Conservation (phyloP, 2,329 filamentous ascomycete genomes). For the Botrytis porri region DNA sequence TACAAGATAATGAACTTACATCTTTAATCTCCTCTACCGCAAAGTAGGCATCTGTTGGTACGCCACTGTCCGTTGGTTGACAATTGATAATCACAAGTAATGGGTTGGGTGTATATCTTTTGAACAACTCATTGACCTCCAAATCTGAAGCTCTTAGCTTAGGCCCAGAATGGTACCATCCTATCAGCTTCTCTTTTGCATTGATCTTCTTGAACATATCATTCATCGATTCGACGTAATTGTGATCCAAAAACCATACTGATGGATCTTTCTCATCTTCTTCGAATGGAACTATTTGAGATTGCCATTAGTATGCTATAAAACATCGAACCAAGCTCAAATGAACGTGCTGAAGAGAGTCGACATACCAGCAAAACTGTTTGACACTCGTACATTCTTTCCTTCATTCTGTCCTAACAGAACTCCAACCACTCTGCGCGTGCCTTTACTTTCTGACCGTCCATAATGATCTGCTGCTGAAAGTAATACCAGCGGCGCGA, state of each 20-base stretch:
- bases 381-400: constrained; percentile 93
- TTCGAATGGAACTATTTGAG: constrained; percentile 80
- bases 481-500: constrained; percentile 95
- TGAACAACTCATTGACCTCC: constrained; percentile 99
- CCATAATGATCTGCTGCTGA: constrained; percentile 99
- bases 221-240: constrained; percentile 99
- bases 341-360: background rate
- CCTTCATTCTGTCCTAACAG: constrained; percentile 94
- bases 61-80: constrained; percentile 94
- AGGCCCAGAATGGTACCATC: constrained; percentile 98
- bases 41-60: constrained; percentile 98
- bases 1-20: constrained; percentile 52
- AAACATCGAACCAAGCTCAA: background rate
- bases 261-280: constrained; percentile 98
- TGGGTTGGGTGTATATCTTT: constrained; percentile 96
- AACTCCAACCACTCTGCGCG: constrained; percentile 86
- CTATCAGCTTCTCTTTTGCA: constrained; percentile 96
- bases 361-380: constrained; percentile 88
- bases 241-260: constrained; percentile 99
- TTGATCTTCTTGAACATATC: constrained; percentile 99
- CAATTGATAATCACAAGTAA: constrained; percentile 97
- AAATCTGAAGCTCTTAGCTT: constrained; percentile 95
- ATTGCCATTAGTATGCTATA: constrained; percentile 28
- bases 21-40: constrained; percentile 99
- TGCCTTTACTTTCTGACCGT: constrained; percentile 77